Evolutionary conservation across 2,329 filamentous ascomycete species (phyloP).

Genomic region (Dactylellina leptospora): DNA sequence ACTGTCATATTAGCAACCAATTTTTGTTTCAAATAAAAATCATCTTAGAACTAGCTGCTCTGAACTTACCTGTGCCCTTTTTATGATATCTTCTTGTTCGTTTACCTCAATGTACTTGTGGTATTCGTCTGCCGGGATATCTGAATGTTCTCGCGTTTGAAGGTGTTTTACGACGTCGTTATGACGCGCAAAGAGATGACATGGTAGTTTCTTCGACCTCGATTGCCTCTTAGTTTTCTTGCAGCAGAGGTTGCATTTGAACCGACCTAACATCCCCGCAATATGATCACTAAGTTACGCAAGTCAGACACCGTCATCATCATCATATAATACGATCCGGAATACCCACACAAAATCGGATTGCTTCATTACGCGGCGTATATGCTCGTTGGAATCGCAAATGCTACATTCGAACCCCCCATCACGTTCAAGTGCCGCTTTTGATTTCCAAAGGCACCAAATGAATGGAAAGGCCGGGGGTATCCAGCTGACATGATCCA

Average conservation of each 20-base stretch:
- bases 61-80: constrained; percentile 5
- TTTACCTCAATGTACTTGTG: not conserved
- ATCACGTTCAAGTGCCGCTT: not conserved
- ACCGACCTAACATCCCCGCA: constrained; percentile 15
- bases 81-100: constrained; percentile 11
- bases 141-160: not conserved
- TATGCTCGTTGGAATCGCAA: too few species aligned
- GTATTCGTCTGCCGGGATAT: not conserved
- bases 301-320: too few species aligned
- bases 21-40: too few species aligned
- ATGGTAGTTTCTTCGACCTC: constrained; percentile 2
- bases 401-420: too few species aligned
- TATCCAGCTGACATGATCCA: constrained; percentile 16
- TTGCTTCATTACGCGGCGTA: too few species aligned
- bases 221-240: not conserved
- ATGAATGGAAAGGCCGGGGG: constrained; percentile 12
- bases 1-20: too few species aligned
- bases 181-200: constrained; percentile 1
- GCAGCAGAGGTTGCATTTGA: constrained; percentile 1
- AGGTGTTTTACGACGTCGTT: not conserved
- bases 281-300: constrained; percentile 17
- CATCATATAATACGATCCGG: too few species aligned
- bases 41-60: not conserved
- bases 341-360: too few species aligned
- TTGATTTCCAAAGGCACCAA: constrained; percentile 22